phyloP scores from a whole-genome alignment of 129 eudicot species.

The Erigeron canadensis region DNA sequence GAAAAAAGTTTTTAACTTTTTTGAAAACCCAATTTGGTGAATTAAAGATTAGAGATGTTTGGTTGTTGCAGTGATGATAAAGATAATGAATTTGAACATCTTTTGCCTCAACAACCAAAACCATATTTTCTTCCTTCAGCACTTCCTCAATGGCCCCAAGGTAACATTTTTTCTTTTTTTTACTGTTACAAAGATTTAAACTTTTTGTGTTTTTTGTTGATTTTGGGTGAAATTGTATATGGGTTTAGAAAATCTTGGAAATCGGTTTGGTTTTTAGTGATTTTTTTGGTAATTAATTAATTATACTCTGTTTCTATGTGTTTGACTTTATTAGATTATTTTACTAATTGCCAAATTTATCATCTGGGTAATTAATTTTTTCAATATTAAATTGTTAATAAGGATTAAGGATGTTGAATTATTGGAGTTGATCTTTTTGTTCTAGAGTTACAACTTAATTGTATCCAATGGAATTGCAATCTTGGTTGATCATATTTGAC shows the following conservation, averaged over 20 bases:
- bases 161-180: conserved; percentile 29
- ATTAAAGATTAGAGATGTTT: conserved; percentile 36
- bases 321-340: conserved; percentile 1
- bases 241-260: conserved; percentile 3
- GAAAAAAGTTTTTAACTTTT: conserved; percentile 3
- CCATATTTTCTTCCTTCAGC: conserved; percentile 75
- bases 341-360: neutral
- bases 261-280: neutral
- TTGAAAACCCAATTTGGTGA: neutral
- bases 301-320: conserved; percentile 8
- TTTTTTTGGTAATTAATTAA: neutral
- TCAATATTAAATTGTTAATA: neutral
- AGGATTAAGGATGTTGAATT: neutral
- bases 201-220: conserved; percentile 5
- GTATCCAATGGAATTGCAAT: conserved; percentile 7
- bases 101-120: conserved; percentile 29
- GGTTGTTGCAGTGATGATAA: conserved; percentile 52
- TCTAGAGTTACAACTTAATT: conserved; percentile 12
- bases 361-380: neutral
- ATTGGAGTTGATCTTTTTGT: neutral
- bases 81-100: conserved; percentile 32
- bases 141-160: conserved; percentile 89
- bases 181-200: neutral
- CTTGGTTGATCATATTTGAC: conserved; percentile 20
- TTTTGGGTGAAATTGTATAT: conserved; percentile 10